phyloP scores from a whole-genome alignment of 495 filamentous ascomycete species.

The Aspergillus bridgeri region DNA sequence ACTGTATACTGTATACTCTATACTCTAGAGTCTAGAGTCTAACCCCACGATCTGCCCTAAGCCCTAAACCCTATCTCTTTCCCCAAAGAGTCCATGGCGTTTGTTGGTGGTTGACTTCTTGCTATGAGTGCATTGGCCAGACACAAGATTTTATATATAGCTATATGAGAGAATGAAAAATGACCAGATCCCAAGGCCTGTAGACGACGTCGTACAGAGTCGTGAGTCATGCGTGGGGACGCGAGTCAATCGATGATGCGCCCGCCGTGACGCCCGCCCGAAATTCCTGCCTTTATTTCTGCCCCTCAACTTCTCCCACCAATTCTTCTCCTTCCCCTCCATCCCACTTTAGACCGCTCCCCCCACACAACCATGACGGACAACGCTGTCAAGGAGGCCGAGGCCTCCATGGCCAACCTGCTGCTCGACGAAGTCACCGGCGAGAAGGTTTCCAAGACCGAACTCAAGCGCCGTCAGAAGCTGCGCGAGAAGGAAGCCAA shows the following conservation, averaged over 20 bases:
- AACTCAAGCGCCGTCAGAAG: slow-evolving; percentile 96
- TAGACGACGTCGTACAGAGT: slow-evolving; percentile 2
- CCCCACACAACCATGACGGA: slow-evolving; percentile 38
- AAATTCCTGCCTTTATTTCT: slow-evolving; percentile 34
- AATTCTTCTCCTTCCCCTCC: slow-evolving; percentile 12
- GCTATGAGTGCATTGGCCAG: too few species aligned
- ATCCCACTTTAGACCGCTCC: neutral
- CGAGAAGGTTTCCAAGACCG: slow-evolving; percentile 80
- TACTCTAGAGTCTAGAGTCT: too few species aligned
- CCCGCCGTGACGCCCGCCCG: slow-evolving; percentile 34
- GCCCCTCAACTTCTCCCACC: slow-evolving; percentile 26
- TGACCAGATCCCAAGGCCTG: too few species aligned
- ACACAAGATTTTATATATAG: too few species aligned
- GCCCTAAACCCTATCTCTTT: slow-evolving; percentile 28
- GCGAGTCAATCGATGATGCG: slow-evolving; percentile 35
- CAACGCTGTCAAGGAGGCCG: slow-evolving; percentile 52
- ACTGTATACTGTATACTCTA: too few species aligned
- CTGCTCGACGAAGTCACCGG: slow-evolving; percentile 82
- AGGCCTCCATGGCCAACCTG: slow-evolving; percentile 66
- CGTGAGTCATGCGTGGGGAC: slow-evolving; percentile 9
- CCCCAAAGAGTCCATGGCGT: neutral
- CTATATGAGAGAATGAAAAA: too few species aligned
- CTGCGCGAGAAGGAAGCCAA: slow-evolving; percentile 77
- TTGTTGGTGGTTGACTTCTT: neutral
- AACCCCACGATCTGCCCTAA: slow-evolving; percentile 43